Conservation (phyloP, 2,329 filamentous ascomycete genomes). For the Fusarium robinianum region DNA sequence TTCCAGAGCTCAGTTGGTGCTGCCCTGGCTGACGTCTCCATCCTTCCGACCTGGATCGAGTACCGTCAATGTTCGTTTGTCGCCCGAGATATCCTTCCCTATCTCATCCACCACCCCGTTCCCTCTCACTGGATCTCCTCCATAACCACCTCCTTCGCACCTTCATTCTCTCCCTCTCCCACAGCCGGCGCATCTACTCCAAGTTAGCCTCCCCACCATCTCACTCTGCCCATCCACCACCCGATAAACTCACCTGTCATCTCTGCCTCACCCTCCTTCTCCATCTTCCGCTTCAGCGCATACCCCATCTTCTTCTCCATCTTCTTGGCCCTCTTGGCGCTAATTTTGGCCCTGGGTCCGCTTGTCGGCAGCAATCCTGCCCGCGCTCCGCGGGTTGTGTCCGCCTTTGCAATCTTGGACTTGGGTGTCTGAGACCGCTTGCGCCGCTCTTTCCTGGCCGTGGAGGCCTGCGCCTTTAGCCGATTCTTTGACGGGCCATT, state of each 20-base stretch:
- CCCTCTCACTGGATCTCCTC: slow-evolving; percentile 34
- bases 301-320: slow-evolving; percentile 58
- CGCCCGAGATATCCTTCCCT: no score
- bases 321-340: slow-evolving; percentile 61
- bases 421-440: slow-evolving; percentile 47
- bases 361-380: slow-evolving; percentile 59
- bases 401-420: slow-evolving; percentile 48
- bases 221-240: neutral
- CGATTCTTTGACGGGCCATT: slow-evolving; percentile 61
- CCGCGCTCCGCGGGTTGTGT: slow-evolving; percentile 55
- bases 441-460: slow-evolving; percentile 49
- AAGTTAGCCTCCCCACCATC: slow-evolving; percentile 11
- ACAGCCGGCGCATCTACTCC: slow-evolving; percentile 31
- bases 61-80: no score
- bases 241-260: slow-evolving; percentile 53
- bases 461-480: slow-evolving; percentile 51
- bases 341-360: slow-evolving; percentile 56
- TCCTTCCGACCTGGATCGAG: no score
- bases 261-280: slow-evolving; percentile 53
- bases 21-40: no score
- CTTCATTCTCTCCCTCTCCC: slow-evolving; percentile 17
- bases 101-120: neutral
- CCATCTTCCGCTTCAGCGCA: slow-evolving; percentile 57
- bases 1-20: no score
- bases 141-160: slow-evolving; percentile 36